Base-by-base conservation (phyloP, 2,329 filamentous ascomycete species). In the Didymella arachidicola region DNA sequence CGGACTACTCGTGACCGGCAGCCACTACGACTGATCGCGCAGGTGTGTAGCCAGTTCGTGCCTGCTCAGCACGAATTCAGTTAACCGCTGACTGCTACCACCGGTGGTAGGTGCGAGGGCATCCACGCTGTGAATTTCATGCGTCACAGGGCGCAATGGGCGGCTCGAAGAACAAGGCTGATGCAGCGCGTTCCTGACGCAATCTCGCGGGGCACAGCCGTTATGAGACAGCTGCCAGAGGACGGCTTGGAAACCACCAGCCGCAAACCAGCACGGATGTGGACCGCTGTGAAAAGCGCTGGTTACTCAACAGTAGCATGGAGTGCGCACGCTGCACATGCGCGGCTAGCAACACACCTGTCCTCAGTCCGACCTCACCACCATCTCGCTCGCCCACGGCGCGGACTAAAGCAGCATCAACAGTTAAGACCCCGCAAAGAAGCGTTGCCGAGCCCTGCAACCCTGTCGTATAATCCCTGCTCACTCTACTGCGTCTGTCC, bases 111-210 rank as follows among this genome's bases (percentile, higher is more conserved):
- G 59, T 46, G 60, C 52, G 57, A 55, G 63, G 53, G 58, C 42
- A 59, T 61, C 60, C 60, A 64, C 54, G 61, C 61, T 53, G 62
- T 56, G 55, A 59, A 67, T 53, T 70, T 73, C 68, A 75, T 75
- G 73, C 73, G 70, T 65, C 67, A 63, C 60, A 64, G 61, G 64
- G 68, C 70, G 70, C 68, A 47, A 68, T 72, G 66, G 68, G 74
- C 73, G 74, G 74, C 72, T 76, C 71, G 71, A 70, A 64, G 63
- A 59, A 62, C 73, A 76, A 76, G 74, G 75, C 75, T 78, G 73
- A 74, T 72, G 72, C 71, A 72, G 64, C 69, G 70, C 70, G 74
- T 78, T 76, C 75, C 75, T 78, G 75, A 75, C 73, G 75, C 74
- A 77, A 77, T 77, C 63, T 76, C 71, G 71, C 72, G 61, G 65